A percentile compares a stretch with the other conserved stretches of the same genome.
These are phyloP conservation scores for Phytopythium aichiense DNA, from an alignment of 352 stramenopile genomes.

Conservation along the genomic window DNA sequence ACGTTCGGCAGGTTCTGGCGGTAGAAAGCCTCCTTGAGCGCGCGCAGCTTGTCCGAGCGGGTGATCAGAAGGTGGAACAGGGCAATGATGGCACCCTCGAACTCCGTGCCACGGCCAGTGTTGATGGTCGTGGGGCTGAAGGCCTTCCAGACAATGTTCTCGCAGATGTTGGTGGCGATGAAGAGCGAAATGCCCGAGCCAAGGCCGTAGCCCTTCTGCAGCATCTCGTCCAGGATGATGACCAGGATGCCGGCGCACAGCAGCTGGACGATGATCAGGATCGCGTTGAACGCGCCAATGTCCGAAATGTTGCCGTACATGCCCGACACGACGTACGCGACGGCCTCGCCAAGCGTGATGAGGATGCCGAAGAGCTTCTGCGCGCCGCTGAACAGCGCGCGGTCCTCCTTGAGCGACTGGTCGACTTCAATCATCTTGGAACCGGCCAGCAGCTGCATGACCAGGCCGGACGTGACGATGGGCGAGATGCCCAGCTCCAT, in stretches of 20 bases:
- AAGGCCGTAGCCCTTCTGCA: slow-evolving; percentile 99
- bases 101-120: slow-evolving; percentile 98
- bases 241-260: slow-evolving; percentile 98
- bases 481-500: slow-evolving; percentile 99
- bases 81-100: slow-evolving; percentile 99
- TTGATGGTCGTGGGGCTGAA: slow-evolving; percentile 99
- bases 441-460: slow-evolving; percentile 98
- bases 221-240: slow-evolving; percentile 98
- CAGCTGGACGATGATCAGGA: slow-evolving; percentile 99
- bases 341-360: slow-evolving; percentile 98
- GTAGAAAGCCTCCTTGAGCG: slow-evolving; percentile 98
- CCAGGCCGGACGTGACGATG: slow-evolving; percentile 98
- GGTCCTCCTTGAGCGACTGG: slow-evolving; percentile 98
- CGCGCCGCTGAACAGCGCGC: slow-evolving; percentile 96
- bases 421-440: slow-evolving; percentile 99
- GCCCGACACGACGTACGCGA: slow-evolving; percentile 98
- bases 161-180: slow-evolving; percentile 99
- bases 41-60: slow-evolving; percentile 96
- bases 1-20: slow-evolving; percentile 99
- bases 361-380: slow-evolving; percentile 99
- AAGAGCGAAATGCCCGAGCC: slow-evolving; percentile 99
- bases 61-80: slow-evolving; percentile 99
- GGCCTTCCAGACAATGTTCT: slow-evolving; percentile 99
- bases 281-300: slow-evolving; percentile 97
- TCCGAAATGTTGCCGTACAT: slow-evolving; percentile 99